phyloP scores from a whole-genome alignment of 2,329 filamentous ascomycete species.

The Pyricularia grisea region DNA sequence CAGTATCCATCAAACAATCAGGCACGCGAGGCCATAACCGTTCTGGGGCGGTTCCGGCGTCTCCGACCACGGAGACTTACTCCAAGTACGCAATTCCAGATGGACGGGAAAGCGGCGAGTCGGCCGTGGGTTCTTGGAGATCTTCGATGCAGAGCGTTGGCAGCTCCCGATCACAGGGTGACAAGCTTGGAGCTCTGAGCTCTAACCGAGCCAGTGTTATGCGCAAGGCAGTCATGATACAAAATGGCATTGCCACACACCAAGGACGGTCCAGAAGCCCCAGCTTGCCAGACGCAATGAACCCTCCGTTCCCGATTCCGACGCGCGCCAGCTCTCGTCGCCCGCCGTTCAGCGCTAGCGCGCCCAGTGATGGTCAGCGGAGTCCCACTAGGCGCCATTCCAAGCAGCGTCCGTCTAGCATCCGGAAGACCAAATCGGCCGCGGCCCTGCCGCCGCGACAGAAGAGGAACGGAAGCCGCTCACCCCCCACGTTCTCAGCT shows the following conservation, averaged over 20 bases:
- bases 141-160: conserved; percentile 20
- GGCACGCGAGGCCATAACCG: background rate
- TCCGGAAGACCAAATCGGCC: conserved; percentile 80
- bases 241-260: conserved; percentile 66
- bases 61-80: conserved; percentile 28
- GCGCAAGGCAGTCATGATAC: conserved; percentile 70
- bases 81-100: conserved; percentile 31
- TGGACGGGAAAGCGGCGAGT: conserved; percentile 11
- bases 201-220: conserved; percentile 51
- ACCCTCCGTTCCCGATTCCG: conserved; percentile 88
- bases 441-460: conserved; percentile 52
- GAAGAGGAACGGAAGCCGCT: conserved; percentile 39
- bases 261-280: conserved; percentile 55
- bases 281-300: conserved; percentile 47
- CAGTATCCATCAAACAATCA: background rate
- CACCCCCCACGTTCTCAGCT: conserved; percentile 56
- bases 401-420: conserved; percentile 40
- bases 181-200: conserved; percentile 27
- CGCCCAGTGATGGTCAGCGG: conserved; percentile 59
- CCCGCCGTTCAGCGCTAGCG: conserved; percentile 55
- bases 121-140: conserved; percentile 14
- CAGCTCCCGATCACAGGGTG: conserved; percentile 14
- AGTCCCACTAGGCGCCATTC: conserved; percentile 60
- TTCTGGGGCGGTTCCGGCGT: background rate
- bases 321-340: conserved; percentile 79